Percentiles rank a stretch among this genome's conserved stretches.
Evolutionary conservation across 208 protist genomes (phyloP).

Genomic region (Acanthamoeba divionensis): DNA sequence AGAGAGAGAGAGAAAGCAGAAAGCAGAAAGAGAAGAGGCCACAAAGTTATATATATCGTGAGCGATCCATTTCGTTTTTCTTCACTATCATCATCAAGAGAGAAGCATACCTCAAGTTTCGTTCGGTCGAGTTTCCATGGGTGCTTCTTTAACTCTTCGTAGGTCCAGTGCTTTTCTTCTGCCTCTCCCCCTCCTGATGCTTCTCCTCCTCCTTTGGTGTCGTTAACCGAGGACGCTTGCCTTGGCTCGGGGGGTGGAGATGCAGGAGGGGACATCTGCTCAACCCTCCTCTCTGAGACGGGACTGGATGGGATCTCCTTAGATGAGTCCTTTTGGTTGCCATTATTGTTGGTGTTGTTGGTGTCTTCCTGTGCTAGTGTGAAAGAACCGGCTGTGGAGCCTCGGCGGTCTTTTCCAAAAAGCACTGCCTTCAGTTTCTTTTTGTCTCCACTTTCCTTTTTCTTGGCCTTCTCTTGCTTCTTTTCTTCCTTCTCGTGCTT

Average conservation of each 20-base stretch:
- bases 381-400: not conserved
- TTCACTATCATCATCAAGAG: not conserved
- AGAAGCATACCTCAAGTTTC: conserved; percentile 53
- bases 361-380: not conserved
- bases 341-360: not conserved
- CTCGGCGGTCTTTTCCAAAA: not conserved
- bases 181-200: not conserved
- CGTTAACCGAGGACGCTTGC: not conserved
- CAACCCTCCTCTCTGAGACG: not conserved
- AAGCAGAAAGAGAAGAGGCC: not conserved
- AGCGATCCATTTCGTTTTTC: no score
- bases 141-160: conserved; percentile 56
- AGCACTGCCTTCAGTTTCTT: not conserved
- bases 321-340: no score
- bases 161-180: conserved; percentile 36
- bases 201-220: not conserved
- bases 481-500: not conserved
- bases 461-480: conserved; percentile 2
- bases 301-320: not conserved
- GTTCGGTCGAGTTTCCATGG: conserved; percentile 42
- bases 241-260: not conserved
- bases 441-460: not conserved
- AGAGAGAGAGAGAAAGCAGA: not conserved
- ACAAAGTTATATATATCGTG: not conserved
- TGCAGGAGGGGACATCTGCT: not conserved